phyloP scores from a whole-genome alignment of 1,284 basidiomycete species.

The Amylostereum areolatum region DNA sequence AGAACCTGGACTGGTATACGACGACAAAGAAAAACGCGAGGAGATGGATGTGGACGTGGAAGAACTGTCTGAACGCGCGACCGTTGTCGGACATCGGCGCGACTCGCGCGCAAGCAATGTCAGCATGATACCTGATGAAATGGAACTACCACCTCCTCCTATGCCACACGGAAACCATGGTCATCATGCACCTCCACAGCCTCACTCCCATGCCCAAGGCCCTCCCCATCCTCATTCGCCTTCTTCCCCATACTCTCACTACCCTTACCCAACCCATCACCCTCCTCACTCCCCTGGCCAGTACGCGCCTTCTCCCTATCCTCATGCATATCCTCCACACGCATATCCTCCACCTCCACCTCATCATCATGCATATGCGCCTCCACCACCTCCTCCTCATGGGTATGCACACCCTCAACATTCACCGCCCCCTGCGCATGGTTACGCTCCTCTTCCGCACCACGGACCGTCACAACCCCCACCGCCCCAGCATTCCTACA shows the following conservation, averaged over 20 bases:
- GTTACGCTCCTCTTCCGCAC: neutral
- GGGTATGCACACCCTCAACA: too few species aligned
- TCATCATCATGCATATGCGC: constrained; percentile 10
- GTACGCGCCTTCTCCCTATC: constrained; percentile 4
- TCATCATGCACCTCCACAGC: neutral
- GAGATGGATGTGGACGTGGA: constrained; percentile 8
- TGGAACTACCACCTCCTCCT: neutral
- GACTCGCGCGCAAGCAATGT: neutral
- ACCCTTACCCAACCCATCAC: constrained; percentile 8
- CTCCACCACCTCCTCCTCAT: too few species aligned
- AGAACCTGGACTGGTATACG: constrained; percentile 42
- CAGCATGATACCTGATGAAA: neutral
- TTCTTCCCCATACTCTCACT: constrained; percentile 1
- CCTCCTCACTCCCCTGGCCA: constrained; percentile 9
- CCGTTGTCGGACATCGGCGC: neutral
- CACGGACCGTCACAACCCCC: neutral
- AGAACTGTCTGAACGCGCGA: neutral
- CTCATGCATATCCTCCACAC: neutral
- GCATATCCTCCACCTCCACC: neutral
- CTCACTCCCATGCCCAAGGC: neutral
- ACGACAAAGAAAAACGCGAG: constrained; percentile 4
- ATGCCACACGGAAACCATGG: too few species aligned
- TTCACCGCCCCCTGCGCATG: neutral
- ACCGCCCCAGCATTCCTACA: neutral
- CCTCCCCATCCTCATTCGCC: neutral